Conservation (phyloP, 2,329 filamentous ascomycete genomes). For the Aspergillaceae sp. region DNA sequence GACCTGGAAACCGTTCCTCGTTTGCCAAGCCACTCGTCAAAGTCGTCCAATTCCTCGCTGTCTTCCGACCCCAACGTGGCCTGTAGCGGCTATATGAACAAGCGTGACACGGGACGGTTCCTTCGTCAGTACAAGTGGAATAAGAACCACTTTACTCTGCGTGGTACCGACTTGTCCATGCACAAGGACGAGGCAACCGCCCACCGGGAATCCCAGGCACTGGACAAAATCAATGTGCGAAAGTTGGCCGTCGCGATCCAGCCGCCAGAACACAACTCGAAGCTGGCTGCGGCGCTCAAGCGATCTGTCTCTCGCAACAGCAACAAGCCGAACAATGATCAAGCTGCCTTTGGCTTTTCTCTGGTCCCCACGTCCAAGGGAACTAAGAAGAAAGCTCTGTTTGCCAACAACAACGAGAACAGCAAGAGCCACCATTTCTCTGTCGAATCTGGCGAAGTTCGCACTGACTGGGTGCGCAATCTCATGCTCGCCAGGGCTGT, state of each 20-base stretch:
- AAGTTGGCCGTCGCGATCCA: slow-evolving; percentile 51
- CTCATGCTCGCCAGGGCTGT: slow-evolving; percentile 40
- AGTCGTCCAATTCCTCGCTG: neutral
- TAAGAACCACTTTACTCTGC: slow-evolving; percentile 78
- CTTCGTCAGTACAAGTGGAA: slow-evolving; percentile 91
- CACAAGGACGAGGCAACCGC: slow-evolving; percentile 17
- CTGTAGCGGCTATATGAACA: slow-evolving; percentile 63
- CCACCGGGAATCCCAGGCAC: slow-evolving; percentile 12
- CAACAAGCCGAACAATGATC: slow-evolving; percentile 14
- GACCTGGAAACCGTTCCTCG: slow-evolving; percentile 18
- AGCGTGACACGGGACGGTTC: slow-evolving; percentile 54
- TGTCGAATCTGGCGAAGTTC: slow-evolving; percentile 74
- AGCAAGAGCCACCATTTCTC: slow-evolving; percentile 92
- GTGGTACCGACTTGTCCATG: slow-evolving; percentile 54
- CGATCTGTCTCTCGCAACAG: slow-evolving; percentile 38
- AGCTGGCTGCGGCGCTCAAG: slow-evolving; percentile 79
- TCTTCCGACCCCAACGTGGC: slow-evolving; percentile 41
- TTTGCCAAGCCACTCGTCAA: slow-evolving; percentile 1
- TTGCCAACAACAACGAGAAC: slow-evolving; percentile 43
- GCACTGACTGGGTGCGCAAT: slow-evolving; percentile 73
- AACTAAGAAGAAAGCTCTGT: slow-evolving; percentile 30
- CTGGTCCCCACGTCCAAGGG: slow-evolving; percentile 35
- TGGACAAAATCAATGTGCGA: slow-evolving; percentile 75
- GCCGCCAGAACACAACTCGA: slow-evolving; percentile 63
- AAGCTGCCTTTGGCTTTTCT: slow-evolving; percentile 35